phyloP scores from a whole-genome alignment of 257 asterid species.

The Ophiorrhiza pumila region DNA sequence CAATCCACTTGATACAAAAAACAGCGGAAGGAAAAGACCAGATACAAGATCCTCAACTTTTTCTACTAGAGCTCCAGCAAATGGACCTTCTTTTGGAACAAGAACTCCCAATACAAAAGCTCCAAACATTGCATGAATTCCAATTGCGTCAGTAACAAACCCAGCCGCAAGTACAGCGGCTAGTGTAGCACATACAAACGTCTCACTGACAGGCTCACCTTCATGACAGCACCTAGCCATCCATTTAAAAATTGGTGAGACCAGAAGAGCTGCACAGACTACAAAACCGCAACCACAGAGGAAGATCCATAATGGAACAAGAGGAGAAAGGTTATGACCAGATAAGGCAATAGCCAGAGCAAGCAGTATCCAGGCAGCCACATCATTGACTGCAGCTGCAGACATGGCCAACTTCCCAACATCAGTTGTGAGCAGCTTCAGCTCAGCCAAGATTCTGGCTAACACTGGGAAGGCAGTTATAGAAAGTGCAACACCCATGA shows the following conservation, averaged over 20 bases:
- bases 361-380: conserved; percentile 75
- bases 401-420: conserved; percentile 75
- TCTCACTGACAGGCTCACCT: conserved; percentile 69
- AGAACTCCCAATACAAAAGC: conserved; percentile 76
- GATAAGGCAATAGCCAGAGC: conserved; percentile 76
- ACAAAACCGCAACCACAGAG: conserved; percentile 57
- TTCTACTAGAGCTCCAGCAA: conserved; percentile 68
- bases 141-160: conserved; percentile 57
- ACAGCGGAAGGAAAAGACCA: conserved; percentile 67
- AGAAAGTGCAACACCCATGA: conserved; percentile 88
- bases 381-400: conserved; percentile 77
- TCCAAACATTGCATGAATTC: conserved; percentile 82
- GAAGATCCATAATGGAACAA: conserved; percentile 63
- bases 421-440: conserved; percentile 72
- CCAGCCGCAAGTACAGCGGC: conserved; percentile 65
- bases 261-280: conserved; percentile 27
- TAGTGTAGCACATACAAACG: conserved; percentile 54
- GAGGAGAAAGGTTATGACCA: conserved; percentile 47
- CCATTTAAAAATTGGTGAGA: conserved; percentile 57
- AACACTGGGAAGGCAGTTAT: conserved; percentile 82
- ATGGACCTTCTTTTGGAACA: conserved; percentile 76
- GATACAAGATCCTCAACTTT: conserved; percentile 84
- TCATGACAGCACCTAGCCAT: conserved; percentile 54
- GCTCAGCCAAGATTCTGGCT: conserved; percentile 78
- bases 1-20: conserved; percentile 79